Evolutionary conservation across 1,284 basidiomycete genomes (phyloP), one percentile per base, ranked within the genome.

Genomic region (Rhodotorula mucilaginosa): DNA sequence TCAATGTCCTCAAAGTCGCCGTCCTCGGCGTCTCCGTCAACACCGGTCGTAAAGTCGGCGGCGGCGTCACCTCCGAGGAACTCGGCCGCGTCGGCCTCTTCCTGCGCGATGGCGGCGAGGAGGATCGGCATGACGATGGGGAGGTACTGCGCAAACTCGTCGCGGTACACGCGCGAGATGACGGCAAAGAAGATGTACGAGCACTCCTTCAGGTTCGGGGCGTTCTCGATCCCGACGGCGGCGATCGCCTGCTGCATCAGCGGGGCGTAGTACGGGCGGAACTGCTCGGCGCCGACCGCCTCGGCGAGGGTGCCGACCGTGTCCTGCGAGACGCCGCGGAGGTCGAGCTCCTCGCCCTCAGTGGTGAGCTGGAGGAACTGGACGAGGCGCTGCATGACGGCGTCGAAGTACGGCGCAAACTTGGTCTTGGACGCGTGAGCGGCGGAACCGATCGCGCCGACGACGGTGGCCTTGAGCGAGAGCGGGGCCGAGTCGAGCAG

Each of bases 111-210:
- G 8, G 92, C 95, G 46, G 85, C 84, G 77, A 99, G 82, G 74
- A 99, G 87, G 61, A 91, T 86, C 52, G 95, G 93, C 49, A 99
- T 88, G 73, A 97, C 92, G 74, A 87, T 88, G 26, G 89, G 87
- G 49, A 99, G 86, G 83, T 93, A 98, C 26, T 86, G 87, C 13
- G 92, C 89, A 79, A 99, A 98, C 80, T 99, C 95, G 74, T 92
- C 92, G 73, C 89, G 92, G 79, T 97, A 99, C 44, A 99, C 94
- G 65, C 92, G 88, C 39, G 95, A 90, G 91, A 99, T 96, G 77
- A 97, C 93, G 73, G 94, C 92, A 79, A 99, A 99, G 88, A 98
- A 98, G 79, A 99, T 86, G 88, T 97, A 99, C 79, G 90, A 92
- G 83, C 94, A 97, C 83, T 99, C 97, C 77, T 93, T 87, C 72